phyloP scores from a whole-genome alignment of 768 basidiomycete genomes.

The Trametes cubensis region DNA sequence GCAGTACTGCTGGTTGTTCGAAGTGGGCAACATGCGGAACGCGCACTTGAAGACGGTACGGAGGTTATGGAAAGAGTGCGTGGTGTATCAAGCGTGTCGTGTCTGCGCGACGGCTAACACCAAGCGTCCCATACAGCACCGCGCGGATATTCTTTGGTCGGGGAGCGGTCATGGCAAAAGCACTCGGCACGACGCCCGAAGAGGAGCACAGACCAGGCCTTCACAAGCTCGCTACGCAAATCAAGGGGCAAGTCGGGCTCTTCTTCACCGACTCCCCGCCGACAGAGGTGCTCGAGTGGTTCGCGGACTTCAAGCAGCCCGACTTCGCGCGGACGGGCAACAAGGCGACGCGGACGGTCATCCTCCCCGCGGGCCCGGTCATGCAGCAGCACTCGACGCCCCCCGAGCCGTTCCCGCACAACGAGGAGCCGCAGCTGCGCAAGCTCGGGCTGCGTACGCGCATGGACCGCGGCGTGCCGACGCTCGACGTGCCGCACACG shows the following conservation, averaged over 20 bases:
- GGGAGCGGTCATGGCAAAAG: slow-evolving; percentile 92
- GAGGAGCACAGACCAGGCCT: slow-evolving; percentile 84
- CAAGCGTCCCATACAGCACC: slow-evolving; percentile 50
- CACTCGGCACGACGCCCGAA: slow-evolving; percentile 83
- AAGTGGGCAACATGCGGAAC: slow-evolving; percentile 95
- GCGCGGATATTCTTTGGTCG: slow-evolving; percentile 90
- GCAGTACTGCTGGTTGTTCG: slow-evolving; percentile 94
- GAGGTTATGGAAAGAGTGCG: slow-evolving; percentile 90
- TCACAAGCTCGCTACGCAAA: slow-evolving; percentile 81
- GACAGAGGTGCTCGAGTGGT: slow-evolving; percentile 94
- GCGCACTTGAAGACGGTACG: slow-evolving; percentile 92
- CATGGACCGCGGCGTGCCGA: slow-evolving; percentile 87
- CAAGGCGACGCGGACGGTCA: slow-evolving; percentile 69
- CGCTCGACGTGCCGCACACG: slow-evolving; percentile 74
- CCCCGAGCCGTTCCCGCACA: slow-evolving; percentile 91
- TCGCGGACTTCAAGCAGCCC: slow-evolving; percentile 82
- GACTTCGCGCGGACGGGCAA: slow-evolving; percentile 94
- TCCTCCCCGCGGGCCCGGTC: slow-evolving; percentile 82
- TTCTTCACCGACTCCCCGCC: slow-evolving; percentile 90
- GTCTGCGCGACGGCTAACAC: neutral
- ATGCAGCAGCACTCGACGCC: slow-evolving; percentile 79
- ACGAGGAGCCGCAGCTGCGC: slow-evolving; percentile 95
- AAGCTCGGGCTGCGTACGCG: slow-evolving; percentile 86
- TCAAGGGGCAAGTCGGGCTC: slow-evolving; percentile 93
- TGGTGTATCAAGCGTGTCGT: slow-evolving; percentile 18